A percentile compares a stretch with the other conserved stretches of the same genome.
These are phyloP conservation scores for Russula compacta DNA, from an alignment of 768 basidiomycete genomes.

Conservation along the genomic window DNA sequence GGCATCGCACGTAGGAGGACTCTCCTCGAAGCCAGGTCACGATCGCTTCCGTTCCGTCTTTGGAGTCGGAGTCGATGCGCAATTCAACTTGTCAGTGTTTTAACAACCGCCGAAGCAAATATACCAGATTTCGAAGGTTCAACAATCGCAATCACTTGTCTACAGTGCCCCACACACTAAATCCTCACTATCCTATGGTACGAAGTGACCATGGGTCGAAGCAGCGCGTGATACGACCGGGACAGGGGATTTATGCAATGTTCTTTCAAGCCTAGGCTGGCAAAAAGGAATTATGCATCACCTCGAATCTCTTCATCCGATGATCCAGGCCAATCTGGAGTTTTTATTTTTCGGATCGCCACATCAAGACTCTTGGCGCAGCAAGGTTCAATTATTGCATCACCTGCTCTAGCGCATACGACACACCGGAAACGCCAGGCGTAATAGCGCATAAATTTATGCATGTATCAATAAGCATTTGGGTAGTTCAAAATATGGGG, in stretches of 20 bases:
- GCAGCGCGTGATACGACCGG: neutral
- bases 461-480: neutral
- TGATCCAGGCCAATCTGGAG: too few species aligned
- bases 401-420: neutral
- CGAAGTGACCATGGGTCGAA: neutral
- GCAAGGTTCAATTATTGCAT: neutral
- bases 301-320: too few species aligned
- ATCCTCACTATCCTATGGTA: neutral
- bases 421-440: neutral
- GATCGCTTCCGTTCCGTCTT: too few species aligned
- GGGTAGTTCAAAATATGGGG: neutral
- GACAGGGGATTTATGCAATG: neutral
- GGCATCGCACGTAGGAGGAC: neutral
- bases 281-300: too few species aligned
- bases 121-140: too few species aligned
- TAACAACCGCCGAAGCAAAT: too few species aligned
- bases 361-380: neutral
- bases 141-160: too few species aligned
- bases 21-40: neutral
- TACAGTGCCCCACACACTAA: neutral
- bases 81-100: too few species aligned
- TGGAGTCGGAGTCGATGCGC: too few species aligned
- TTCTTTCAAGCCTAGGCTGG: too few species aligned
- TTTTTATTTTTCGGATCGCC: too few species aligned
- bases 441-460: conserved; percentile 5